Evolutionary conservation across 768 basidiomycete genomes (phyloP).

Genomic region (Termitomyces sp.): DNA sequence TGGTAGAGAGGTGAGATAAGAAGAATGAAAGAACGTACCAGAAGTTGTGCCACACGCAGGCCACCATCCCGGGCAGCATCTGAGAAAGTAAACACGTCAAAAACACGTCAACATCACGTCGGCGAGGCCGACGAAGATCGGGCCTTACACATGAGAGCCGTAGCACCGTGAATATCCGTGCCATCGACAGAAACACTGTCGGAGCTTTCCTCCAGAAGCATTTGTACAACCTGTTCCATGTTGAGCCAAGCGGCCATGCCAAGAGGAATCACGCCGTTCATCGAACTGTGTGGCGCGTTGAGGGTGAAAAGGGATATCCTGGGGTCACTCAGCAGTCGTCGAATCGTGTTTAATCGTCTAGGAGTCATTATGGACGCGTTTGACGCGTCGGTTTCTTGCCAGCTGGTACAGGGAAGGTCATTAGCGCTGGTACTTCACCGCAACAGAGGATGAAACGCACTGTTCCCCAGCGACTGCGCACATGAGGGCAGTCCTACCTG

Average conservation of each 20-base stretch:
- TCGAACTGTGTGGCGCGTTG: conserved; percentile 65
- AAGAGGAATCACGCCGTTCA: conserved; percentile 72
- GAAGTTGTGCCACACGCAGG: conserved; percentile 55
- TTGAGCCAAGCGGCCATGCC: conserved; percentile 79
- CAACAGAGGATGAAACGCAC: conserved; percentile 31
- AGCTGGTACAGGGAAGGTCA: conserved; percentile 31
- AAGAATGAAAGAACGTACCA: conserved; percentile 38
- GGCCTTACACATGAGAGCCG: conserved; percentile 77
- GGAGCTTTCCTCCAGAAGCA: conserved; percentile 58
- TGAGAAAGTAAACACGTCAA: conserved; percentile 22
- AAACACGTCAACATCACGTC: conserved; percentile 13
- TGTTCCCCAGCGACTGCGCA: conserved; percentile 69
- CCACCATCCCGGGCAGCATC: conserved; percentile 75
- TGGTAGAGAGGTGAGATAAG: conserved; percentile 1
- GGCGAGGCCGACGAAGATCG: conserved; percentile 6
- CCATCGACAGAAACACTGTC: conserved; percentile 67
- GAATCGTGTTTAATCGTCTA: conserved; percentile 52
- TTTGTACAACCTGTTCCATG: conserved; percentile 48
- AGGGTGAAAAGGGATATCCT: conserved; percentile 63
- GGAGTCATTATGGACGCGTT: conserved; percentile 63
- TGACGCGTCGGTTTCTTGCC: conserved; percentile 64
- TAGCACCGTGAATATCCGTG: conserved; percentile 69
- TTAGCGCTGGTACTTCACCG: conserved; percentile 1
- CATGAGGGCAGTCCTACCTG: conserved; percentile 59
- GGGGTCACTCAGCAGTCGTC: conserved; percentile 46